These are phyloP conservation scores for Auriscalpium vulgare DNA, from an alignment of 768 basidiomycete species.

Conservation along the genomic window DNA sequence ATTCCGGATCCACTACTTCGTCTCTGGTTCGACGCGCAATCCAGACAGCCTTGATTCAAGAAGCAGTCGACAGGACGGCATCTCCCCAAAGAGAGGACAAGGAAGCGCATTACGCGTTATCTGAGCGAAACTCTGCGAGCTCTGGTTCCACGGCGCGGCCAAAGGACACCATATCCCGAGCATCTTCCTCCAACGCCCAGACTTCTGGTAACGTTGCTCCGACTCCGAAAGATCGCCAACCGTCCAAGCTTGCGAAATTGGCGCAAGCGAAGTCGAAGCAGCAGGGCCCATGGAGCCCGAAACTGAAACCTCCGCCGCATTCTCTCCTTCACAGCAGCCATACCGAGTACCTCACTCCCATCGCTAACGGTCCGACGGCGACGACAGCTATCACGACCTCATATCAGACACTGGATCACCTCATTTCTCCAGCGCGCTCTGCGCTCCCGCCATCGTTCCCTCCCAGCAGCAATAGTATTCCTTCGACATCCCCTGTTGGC, in stretches of 20 bases:
- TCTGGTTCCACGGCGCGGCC: slow-evolving; percentile 10
- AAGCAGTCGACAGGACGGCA: slow-evolving; percentile 36
- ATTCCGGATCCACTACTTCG: slow-evolving; percentile 39
- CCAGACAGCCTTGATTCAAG: slow-evolving; percentile 55
- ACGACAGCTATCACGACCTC: slow-evolving; percentile 82
- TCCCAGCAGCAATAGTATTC: slow-evolving; percentile 3
- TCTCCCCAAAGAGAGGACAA: slow-evolving; percentile 1
- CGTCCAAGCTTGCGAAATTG: slow-evolving; percentile 70
- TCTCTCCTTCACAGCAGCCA: slow-evolving; percentile 35
- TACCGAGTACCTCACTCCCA: slow-evolving; percentile 70
- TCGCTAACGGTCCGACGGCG: slow-evolving; percentile 75
- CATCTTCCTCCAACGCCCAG: slow-evolving; percentile 1
- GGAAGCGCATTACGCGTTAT: slow-evolving; percentile 7
- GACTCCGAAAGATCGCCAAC: slow-evolving; percentile 8
- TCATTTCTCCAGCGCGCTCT: slow-evolving; percentile 28
- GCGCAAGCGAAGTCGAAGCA: slow-evolving; percentile 50
- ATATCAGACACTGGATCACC: slow-evolving; percentile 62
- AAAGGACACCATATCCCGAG: not conserved
- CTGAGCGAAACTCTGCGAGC: slow-evolving; percentile 5
- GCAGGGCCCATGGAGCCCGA: slow-evolving; percentile 19
- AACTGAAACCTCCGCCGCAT: slow-evolving; percentile 18
- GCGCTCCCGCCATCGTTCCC: slow-evolving; percentile 19
- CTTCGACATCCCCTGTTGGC: slow-evolving; percentile 21
- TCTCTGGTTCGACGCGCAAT: slow-evolving; percentile 61
- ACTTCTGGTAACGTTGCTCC: not conserved